Evolutionary conservation across 225 moss, liverwort and hornwort species (phyloP).

Genomic region (Rhytidiadelphus loreus): DNA sequence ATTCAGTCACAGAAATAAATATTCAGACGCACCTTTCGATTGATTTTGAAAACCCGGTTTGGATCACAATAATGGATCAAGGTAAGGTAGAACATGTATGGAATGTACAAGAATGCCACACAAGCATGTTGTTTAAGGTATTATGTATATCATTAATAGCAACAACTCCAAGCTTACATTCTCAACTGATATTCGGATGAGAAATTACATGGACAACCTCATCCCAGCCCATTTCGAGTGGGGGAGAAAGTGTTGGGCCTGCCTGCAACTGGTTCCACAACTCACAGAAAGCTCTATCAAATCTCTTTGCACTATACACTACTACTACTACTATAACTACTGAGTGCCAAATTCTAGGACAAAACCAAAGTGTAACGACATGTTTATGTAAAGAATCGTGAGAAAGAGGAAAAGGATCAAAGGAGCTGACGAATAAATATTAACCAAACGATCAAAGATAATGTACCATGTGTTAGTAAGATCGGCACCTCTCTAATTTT

Average conservation of each 20-base stretch:
- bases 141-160: conserved; percentile 9
- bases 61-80: neutral
- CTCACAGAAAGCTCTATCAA: conserved; percentile 23
- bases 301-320: conserved; percentile 41
- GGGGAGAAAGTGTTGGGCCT: conserved; percentile 32
- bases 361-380: conserved; percentile 2
- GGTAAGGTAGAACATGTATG: neutral
- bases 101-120: neutral
- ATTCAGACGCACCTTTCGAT: neutral
- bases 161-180: conserved; percentile 39
- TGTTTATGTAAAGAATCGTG: conserved; percentile 39
- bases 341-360: conserved; percentile 1
- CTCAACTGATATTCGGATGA: conserved; percentile 25
- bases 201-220: conserved; percentile 28
- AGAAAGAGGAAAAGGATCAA: neutral
- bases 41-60: neutral
- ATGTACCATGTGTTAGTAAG: neutral
- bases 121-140: neutral
- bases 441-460: conserved; percentile 1
- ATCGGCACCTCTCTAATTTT: neutral
- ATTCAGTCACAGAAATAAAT: too few species aligned
- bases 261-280: conserved; percentile 19
- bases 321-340: neutral
- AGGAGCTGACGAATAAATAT: neutral
- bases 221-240: conserved; percentile 24